Percentiles rank a stretch among this genome's conserved stretches.
phyloP scores from a whole-genome alignment of 1,284 basidiomycete genomes.

The Ustilago trichophora region DNA sequence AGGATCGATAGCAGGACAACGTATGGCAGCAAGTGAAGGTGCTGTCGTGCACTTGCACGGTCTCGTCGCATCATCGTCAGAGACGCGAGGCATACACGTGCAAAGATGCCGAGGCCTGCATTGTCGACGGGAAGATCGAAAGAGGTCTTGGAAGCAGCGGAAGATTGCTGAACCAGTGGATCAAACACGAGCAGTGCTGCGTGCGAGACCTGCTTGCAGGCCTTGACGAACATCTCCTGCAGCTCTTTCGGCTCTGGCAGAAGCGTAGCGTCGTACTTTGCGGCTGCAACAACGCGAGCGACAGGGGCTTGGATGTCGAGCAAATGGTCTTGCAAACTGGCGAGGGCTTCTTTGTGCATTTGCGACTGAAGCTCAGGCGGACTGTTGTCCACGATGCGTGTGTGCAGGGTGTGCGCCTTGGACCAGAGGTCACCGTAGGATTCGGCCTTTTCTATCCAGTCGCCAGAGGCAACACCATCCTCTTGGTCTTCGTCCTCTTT shows the following conservation, averaged over 20 bases:
- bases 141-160: neutral
- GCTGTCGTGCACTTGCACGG: constrained; percentile 72
- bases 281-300: constrained; percentile 7
- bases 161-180: constrained; percentile 18
- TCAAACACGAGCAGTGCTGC: constrained; percentile 37
- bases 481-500: neutral
- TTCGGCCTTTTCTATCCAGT: neutral
- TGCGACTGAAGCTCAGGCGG: constrained; percentile 3
- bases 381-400: neutral
- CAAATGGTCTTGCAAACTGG: constrained; percentile 26
- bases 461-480: neutral
- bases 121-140: constrained; percentile 66
- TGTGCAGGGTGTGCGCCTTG: neutral
- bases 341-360: constrained; percentile 8
- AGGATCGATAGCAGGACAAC: constrained; percentile 62
- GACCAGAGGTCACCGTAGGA: neutral
- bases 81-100: constrained; percentile 74
- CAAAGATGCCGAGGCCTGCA: constrained; percentile 73
- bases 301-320: constrained; percentile 37
- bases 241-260: constrained; percentile 27
- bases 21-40: constrained; percentile 72
- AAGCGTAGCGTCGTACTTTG: neutral
- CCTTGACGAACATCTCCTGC: constrained; percentile 24
- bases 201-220: constrained; percentile 14
- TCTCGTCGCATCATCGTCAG: constrained; percentile 74